These are phyloP conservation scores for Mediolabrus comicus DNA, from an alignment of 108 stramenopile species.

Conservation along the genomic window DNA sequence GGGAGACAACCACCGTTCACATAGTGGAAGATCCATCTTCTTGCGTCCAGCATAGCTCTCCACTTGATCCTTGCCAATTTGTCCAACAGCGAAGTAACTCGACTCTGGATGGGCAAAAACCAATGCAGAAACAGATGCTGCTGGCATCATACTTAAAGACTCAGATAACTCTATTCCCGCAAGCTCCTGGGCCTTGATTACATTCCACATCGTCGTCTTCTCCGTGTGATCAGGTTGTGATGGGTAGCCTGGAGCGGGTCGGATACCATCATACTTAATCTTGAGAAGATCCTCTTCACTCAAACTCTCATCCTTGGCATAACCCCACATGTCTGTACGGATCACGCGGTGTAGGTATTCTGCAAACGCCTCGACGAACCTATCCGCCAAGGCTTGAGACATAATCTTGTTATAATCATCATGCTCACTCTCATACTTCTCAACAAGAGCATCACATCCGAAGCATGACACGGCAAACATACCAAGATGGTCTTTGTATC, in stretches of 20 bases:
- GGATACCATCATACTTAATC: conserved; percentile 99
- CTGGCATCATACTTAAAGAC: conserved; percentile 97
- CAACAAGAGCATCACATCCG: conserved; percentile 92
- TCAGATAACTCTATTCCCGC: conserved; percentile 94
- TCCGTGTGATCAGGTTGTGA: conserved; percentile 99
- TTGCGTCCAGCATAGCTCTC: conserved; percentile 95
- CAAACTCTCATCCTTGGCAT: conserved; percentile 86
- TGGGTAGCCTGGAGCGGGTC: conserved; percentile 99
- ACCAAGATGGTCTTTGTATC: conserved; percentile 93
- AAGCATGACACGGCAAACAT: conserved; percentile 98
- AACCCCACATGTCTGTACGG: conserved; percentile 96
- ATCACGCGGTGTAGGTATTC: conserved; percentile 97
- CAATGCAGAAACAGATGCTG: conserved; percentile 95
- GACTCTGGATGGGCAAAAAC: conserved; percentile 97
- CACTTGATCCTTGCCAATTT: conserved; percentile 99
- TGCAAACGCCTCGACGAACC: conserved; percentile 99
- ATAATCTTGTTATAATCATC: conserved; percentile 99
- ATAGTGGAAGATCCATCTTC: conserved; percentile 73
- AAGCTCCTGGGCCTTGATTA: conserved; percentile 90
- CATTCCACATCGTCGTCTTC: conserved; percentile 97
- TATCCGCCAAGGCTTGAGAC: conserved; percentile 97
- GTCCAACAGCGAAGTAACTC: conserved; percentile 98
- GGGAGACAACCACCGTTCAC: conserved; percentile 97
- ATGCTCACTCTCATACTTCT: conserved; percentile 86
- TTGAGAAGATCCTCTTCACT: conserved; percentile 93